These are phyloP conservation scores for Hyparrhenia diplandra DNA, from an alignment of 176 grass and related monocot species.

Conservation along the genomic window DNA sequence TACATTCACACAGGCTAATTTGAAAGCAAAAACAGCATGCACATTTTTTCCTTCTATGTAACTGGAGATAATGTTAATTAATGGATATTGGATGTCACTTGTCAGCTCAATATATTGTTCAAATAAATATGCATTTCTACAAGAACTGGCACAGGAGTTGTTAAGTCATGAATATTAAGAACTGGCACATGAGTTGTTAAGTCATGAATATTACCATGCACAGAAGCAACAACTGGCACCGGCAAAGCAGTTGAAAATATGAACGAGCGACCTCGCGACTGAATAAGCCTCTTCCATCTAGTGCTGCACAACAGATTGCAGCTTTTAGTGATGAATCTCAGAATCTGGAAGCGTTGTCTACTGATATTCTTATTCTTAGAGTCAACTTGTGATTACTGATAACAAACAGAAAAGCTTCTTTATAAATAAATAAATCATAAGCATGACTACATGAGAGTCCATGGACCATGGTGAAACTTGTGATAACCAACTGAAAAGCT, in stretches of 20 bases:
- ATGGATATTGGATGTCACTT: neutral
- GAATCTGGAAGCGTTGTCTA: neutral
- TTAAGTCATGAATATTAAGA: no score
- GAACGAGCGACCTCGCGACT: slow-evolving; percentile 88
- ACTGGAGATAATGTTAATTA: neutral
- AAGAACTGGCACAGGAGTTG: slow-evolving; percentile 2
- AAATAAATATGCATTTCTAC: slow-evolving; percentile 8
- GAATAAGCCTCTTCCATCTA: slow-evolving; percentile 81
- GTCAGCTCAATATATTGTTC: neutral
- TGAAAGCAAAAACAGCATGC: neutral
- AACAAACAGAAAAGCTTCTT: neutral
- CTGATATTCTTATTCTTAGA: neutral
- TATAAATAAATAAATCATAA: neutral
- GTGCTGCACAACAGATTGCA: slow-evolving; percentile 55
- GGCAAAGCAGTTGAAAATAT: slow-evolving; percentile 93
- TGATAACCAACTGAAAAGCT: neutral
- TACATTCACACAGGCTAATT: slow-evolving; percentile 7
- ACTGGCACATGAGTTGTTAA: neutral
- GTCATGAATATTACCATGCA: slow-evolving; percentile 55
- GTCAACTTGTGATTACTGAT: neutral
- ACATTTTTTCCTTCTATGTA: neutral
- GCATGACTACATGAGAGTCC: neutral
- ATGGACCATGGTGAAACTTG: neutral
- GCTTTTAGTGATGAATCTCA: slow-evolving; percentile 6
- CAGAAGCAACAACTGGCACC: slow-evolving; percentile 77